Evolutionary conservation across 345 rosid genomes (phyloP).

Genomic region (Corchorus capsularis): DNA sequence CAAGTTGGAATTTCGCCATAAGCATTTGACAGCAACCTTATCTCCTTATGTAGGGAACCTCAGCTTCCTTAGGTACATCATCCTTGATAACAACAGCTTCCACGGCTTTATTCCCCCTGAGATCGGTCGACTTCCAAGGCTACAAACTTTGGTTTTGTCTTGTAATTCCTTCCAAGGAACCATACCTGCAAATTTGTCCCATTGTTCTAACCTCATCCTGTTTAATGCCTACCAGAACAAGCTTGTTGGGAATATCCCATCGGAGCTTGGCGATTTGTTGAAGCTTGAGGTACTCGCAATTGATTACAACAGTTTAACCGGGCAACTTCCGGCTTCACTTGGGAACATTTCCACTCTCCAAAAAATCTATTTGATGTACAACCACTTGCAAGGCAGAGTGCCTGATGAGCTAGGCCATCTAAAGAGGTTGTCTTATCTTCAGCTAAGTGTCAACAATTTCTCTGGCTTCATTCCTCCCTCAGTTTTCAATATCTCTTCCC

Average conservation of each 20-base stretch:
- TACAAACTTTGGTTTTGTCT: rapidly evolving
- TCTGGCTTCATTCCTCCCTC: conserved; percentile 24
- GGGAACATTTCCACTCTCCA: conserved; percentile 26
- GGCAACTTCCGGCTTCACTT: conserved; percentile 13
- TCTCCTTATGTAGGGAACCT: conserved; percentile 31
- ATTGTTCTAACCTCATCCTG: neutral
- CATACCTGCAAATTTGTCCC: conserved; percentile 25
- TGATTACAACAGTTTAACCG: neutral
- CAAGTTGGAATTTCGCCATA: neutral
- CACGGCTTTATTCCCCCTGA: conserved; percentile 17
- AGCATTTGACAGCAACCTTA: conserved; percentile 4
- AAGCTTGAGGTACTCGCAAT: rapidly evolving
- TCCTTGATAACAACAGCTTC: neutral
- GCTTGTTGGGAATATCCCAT: neutral
- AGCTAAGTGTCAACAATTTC: rapidly evolving
- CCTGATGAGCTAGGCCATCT: conserved; percentile 6
- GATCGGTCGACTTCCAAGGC: conserved; percentile 11
- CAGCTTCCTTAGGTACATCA: conserved; percentile 20
- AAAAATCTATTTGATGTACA: rapidly evolving
- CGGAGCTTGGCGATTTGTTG: conserved; percentile 13
- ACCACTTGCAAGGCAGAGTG: conserved; percentile 1
- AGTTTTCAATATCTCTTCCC: conserved; percentile 18
- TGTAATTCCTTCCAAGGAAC: conserved; percentile 21
- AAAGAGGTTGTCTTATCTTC: neutral
- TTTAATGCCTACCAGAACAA: neutral